Evolutionary conservation across 768 basidiomycete species (phyloP).

Genomic region (Termitomyces sp.): DNA sequence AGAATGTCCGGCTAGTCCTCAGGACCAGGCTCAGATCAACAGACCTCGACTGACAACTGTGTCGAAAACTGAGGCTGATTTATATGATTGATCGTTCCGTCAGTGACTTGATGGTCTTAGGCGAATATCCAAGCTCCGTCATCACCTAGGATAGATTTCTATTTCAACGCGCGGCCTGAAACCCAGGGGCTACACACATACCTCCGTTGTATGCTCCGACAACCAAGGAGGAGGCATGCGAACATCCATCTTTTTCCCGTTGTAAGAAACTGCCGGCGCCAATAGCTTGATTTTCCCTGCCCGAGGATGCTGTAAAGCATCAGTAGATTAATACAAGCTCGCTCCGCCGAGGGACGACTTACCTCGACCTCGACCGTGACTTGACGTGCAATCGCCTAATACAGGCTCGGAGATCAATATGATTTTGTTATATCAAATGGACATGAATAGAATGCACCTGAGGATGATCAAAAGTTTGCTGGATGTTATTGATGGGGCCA

Average conservation of each 20-base stretch:
- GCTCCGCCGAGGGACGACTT: constrained; percentile 32
- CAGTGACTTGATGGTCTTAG: constrained; percentile 17
- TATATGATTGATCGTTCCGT: constrained; percentile 19
- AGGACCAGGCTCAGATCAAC: too few relatives aligned
- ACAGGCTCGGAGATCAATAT: constrained; percentile 8
- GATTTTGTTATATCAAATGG: background rate
- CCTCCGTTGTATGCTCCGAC: constrained; percentile 82
- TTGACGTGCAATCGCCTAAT: constrained; percentile 68
- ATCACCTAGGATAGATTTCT: constrained; percentile 13
- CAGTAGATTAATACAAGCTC: constrained; percentile 25
- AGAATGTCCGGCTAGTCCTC: background rate
- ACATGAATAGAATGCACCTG: constrained; percentile 36
- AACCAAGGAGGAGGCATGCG: constrained; percentile 79
- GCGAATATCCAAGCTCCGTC: constrained; percentile 35
- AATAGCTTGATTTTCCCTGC: constrained; percentile 78
- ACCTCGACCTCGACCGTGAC: constrained; percentile 80
- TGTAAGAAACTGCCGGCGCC: constrained; percentile 78
- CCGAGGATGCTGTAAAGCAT: constrained; percentile 56
- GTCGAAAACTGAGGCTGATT: background rate
- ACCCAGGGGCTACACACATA: constrained; percentile 22
- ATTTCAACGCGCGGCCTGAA: background rate
- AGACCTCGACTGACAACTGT: too few relatives aligned
- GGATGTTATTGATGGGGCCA: constrained; percentile 91
- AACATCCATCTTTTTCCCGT: constrained; percentile 78
- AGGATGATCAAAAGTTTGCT: constrained; percentile 87